phyloP scores from a whole-genome alignment of 2,329 filamentous ascomycete species.

The Thelonectria olida region DNA sequence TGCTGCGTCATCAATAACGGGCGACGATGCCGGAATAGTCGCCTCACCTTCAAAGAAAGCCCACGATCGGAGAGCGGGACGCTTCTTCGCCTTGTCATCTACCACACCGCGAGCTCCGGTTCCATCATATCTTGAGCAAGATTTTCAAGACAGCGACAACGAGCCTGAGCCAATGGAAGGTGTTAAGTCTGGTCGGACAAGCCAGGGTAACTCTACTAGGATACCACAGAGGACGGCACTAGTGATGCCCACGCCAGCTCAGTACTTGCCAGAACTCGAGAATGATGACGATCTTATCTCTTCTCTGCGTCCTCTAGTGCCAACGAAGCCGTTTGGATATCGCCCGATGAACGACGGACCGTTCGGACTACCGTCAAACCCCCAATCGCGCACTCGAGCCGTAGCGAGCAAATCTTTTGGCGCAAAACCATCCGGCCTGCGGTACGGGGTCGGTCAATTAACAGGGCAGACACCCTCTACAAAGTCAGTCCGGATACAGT shows the following conservation, averaged over 20 bases:
- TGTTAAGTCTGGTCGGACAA: background rate
- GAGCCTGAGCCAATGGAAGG: constrained; percentile 7
- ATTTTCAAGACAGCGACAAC: constrained; percentile 39
- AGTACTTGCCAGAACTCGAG: constrained; percentile 6
- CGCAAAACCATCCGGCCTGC: constrained; percentile 23
- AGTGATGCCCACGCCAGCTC: background rate
- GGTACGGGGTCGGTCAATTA: constrained; percentile 24
- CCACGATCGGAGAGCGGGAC: constrained; percentile 28
- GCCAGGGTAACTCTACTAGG: constrained; percentile 16
- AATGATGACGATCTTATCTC: background rate
- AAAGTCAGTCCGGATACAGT: constrained; percentile 38
- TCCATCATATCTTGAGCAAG: constrained; percentile 53
- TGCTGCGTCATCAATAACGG: constrained; percentile 32
- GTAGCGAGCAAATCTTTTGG: constrained; percentile 32
- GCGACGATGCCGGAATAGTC: constrained; percentile 32
- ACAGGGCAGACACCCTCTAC: constrained; percentile 20
- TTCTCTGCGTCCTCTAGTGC: constrained; percentile 10
- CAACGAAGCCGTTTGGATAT: constrained; percentile 20
- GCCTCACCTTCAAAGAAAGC: constrained; percentile 34
- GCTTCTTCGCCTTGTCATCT: constrained; percentile 43
- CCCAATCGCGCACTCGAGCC: constrained; percentile 13
- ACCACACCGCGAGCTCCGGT: constrained; percentile 55
- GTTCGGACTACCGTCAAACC: constrained; percentile 16
- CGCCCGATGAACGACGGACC: constrained; percentile 19
- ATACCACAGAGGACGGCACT: constrained; percentile 7